Base-by-base conservation (phyloP, 257 asterid species). In the Solanum clarkiae region DNA sequence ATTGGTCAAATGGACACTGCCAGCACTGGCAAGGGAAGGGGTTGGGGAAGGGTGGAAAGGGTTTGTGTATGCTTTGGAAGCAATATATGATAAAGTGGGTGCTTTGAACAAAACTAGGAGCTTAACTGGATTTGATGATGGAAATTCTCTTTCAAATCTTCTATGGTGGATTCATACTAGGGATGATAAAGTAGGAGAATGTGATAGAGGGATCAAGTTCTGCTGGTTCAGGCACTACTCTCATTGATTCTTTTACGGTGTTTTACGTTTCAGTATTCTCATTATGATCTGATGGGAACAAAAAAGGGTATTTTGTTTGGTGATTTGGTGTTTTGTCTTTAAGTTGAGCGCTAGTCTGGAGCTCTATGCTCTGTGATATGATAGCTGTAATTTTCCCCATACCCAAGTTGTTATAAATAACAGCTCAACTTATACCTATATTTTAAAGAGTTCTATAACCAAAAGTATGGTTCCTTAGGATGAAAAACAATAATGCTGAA, bases 21-120 rank as follows among this genome's bases (percentile, higher is more conserved):
- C 99, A 4, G 97, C 97, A 0, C 83, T 95, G 88, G 90, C 53
- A 2, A 90, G 98, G 91, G 95, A 91, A 82, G 99, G 98, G 10
- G 98, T 94, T 18, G 98, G 95, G 40, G 99, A 96, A 87, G 98
- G 98, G 56, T 96, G 99, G 99, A 95, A 94, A 86, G 99, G 98
- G 6, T 96, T 94, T 79, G 82, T 91, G 86, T 94, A 92, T 85
- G 97, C 97, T 1, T 85, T 96, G 91, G 93, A 93, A 86, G 99
- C 94, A 71, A 84, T 92, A 72, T 96, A 94, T 44, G 98, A 95
- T 63, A 89, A 84, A 74, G 89, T 87, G 65, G 90, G 87, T 1
- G 98, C 97, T 10, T 5, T 95, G 16, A 87, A 65, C 26, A 92
- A 90, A 51, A 89, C 93, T 22, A 82, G 90, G 91, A 88, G 55